Base-by-base conservation (phyloP, 176 grass and related monocot species). In the Oryza nivara region DNA sequence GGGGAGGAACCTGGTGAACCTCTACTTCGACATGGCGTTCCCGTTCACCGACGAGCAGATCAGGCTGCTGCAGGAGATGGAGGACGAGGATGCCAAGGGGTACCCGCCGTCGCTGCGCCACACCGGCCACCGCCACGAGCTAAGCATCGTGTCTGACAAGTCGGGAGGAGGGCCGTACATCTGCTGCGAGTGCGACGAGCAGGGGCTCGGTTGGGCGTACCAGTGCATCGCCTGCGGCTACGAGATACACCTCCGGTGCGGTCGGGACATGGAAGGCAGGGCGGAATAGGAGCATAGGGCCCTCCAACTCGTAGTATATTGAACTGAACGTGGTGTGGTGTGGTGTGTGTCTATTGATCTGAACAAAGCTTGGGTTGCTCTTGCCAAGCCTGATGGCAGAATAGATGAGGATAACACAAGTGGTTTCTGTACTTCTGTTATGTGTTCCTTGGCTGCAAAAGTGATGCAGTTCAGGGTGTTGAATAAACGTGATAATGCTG, bases 21-120 rank as follows among this genome's bases (percentile, higher is more conserved):
- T 94, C 75, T 90, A 91, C 83, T 84, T 89, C 75, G 92, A 94
- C 68, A 84, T 91, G 92, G 92, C 92, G 15, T 94, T 84, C 81
- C 92, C 92, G 3, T 94, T 91, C 88, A 94, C 89, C 1, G 88
- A 74, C 8, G 83, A 74, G 75, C 86, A 79, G 79, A 68, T 89
- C 66, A 69, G 86, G 89, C 22, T 49, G 86, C 86, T 91, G 75
- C 86, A 74, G 77, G 89, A 86, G 77, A 38, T 76, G 32, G 80
- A 81, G 83, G 82, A 94, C 73, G 89, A 94, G 84, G 76, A 73
- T n/a, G 92, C 92, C 72, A 88, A 88, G 89, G 66, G 15, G 2
- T 91, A 86, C 65, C 72, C 92, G 66, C 68, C 68, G 38, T 88
- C 83, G 43, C 73, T 94, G 65, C 66, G 47, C 6, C 92, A 94